Conservation (phyloP, 202 grass and related monocot genomes). For the Schoenoplectus triqueter region DNA sequence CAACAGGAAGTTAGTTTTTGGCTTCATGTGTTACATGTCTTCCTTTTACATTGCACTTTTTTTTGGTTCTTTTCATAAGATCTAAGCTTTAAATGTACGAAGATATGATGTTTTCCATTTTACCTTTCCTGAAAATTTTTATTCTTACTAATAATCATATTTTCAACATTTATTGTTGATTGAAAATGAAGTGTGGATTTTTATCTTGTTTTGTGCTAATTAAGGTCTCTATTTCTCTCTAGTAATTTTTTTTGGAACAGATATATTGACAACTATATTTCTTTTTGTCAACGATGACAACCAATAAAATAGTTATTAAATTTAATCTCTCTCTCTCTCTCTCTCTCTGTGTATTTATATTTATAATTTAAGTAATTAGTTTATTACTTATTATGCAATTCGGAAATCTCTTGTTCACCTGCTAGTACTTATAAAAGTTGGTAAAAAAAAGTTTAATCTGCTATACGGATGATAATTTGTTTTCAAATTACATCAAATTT, state of each 20-base stretch:
- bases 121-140: not conserved
- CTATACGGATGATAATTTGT: too few relatives aligned
- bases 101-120: constrained; percentile 4
- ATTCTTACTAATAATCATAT: not conserved
- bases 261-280: not conserved
- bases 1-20: constrained; percentile 44
- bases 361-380: too few relatives aligned
- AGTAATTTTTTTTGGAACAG: not conserved
- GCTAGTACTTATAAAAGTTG: too few relatives aligned
- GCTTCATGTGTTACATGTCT: constrained; percentile 48
- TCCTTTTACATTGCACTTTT: constrained; percentile 35
- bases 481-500: too few relatives aligned
- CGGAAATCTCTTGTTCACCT: too few relatives aligned
- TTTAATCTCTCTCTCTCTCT: too few relatives aligned
- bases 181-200: not conserved
- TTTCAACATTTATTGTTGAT: constrained; percentile 20
- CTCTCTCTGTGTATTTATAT: too few relatives aligned
- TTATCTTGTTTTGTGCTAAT: not conserved
- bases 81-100: constrained; percentile 21
- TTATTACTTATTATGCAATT: too few relatives aligned
- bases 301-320: too few relatives aligned
- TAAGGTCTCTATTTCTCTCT: not conserved
- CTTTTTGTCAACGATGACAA: not conserved
- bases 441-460: too few relatives aligned
- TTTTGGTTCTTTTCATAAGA: constrained; percentile 21